Evolutionary conservation across 495 filamentous ascomycete species (phyloP).

Genomic region (Annulohypoxylon bovei): DNA sequence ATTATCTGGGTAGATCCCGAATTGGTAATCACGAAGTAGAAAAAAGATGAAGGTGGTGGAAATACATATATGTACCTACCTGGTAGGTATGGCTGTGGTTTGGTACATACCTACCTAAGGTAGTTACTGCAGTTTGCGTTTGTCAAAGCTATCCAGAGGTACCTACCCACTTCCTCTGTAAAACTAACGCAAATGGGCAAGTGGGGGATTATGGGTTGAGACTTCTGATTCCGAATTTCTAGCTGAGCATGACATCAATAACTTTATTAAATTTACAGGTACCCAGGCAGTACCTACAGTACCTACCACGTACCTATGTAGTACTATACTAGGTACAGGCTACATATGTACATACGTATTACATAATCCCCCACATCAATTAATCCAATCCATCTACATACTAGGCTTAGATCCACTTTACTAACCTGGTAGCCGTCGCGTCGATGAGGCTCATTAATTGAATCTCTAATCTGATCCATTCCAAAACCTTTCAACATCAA

Average conservation of each 20-base stretch:
- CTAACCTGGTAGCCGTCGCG: background rate
- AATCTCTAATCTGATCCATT: slow-evolving; percentile 6
- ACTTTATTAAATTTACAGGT: too few relatives aligned
- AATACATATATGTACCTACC: background rate
- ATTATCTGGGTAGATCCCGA: too few relatives aligned
- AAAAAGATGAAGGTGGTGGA: background rate
- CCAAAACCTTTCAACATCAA: background rate
- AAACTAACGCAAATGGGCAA: background rate
- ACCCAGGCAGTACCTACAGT: too few relatives aligned
- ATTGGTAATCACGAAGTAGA: background rate
- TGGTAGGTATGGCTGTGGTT: background rate
- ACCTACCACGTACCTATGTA: too few relatives aligned
- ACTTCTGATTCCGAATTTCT: background rate
- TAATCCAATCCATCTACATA: background rate
- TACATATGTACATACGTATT: too few relatives aligned
- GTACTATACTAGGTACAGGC: too few relatives aligned
- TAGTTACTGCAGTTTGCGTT: too few relatives aligned
- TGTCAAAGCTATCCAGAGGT: too few relatives aligned
- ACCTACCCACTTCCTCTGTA: background rate
- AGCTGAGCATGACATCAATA: slow-evolving; percentile 1
- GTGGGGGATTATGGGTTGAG: background rate
- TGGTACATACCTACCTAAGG: background rate
- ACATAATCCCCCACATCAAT: background rate
- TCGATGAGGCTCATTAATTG: slow-evolving; percentile 20
- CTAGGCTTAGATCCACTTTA: background rate